Evolutionary conservation across 2,329 filamentous ascomycete genomes (phyloP), one percentile per base, ranked within the genome.

Genomic region (Aspergillus fijiensis): DNA sequence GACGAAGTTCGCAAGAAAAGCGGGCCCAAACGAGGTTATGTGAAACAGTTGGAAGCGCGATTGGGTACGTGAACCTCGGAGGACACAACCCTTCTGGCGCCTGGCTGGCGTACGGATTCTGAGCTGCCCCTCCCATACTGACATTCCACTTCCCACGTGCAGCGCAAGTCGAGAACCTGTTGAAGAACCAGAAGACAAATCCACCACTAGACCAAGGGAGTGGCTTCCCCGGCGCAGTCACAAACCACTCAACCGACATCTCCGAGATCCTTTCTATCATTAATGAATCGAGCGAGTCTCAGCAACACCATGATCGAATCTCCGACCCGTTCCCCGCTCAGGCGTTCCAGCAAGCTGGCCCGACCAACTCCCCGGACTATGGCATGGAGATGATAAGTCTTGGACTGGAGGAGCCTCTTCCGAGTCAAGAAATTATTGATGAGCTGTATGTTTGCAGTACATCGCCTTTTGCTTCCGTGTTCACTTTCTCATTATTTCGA

Each of bases 1-100:
- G 92, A 96, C 72, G 92, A 96, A 79, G 89, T 94, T 69, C 86
- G 93, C 73, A 91, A 92, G 79, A 96, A 96, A 85, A 96, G 92
- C 74, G 93, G 93, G 2, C 93, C 93, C 2, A 96, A 96, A 81
- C 85, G 93, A 73, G 93, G 93, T 69, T 96, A 97, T 74, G 93
- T 96, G 63, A 96, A 96, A 81, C 89, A 92, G 61, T 79, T 98
- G 67, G 95, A 98, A 77, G 93, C 96, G 74, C 86, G 95, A 74
- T 79, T 99, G 71, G 93, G 92, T 96, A 83, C 80, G 89, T 79
- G 60, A 54, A 60, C 54, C 35, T 19, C 48, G 14, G 42, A 19
- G 48, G 25, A 23, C 39, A 45, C 6, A 45, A 29, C 23, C 12
- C 35, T 16, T 42, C 5, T 16, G 35, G 11, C 35, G 35, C 14